Base-by-base conservation (phyloP, 2,329 filamentous ascomycete genomes). In the Sphaerulina vaccinii region DNA sequence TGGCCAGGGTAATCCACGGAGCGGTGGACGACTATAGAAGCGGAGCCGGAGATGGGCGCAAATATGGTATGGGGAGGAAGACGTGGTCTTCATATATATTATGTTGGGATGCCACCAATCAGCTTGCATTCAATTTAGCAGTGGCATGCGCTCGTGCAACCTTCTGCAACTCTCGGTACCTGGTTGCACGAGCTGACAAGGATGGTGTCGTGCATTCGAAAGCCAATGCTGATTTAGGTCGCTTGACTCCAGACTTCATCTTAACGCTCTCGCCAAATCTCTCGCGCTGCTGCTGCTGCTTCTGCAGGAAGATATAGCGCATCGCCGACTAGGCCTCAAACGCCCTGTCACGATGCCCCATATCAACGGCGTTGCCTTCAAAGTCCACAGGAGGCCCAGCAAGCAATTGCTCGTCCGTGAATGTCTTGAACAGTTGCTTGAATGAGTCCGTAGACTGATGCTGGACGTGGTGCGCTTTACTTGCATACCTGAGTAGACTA, bases 401-500 rank as follows among this genome's bases (percentile, higher is more conserved):
- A 38, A 43, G 16, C 33, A 16, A 15, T 45, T 33, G n/a, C 23
- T 44, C 32, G n/a, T 42, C 40, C 22, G 37, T 27, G 21, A 51
- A 45, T 19, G 22, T 18, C 18, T 33, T 37, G 35, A 38, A 44
- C 13, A 44, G 23, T 8, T 10, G 33, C 8, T 21, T 42, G 48
- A 24, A 35, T 1, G 24, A 40, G 8, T 43, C 47, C 2, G 47
- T 35, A 29, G 27, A 42, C 11, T 33, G 15, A 37, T 36, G 47
- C 4, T 36, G 38, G 18, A 29, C 29, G n/a, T 43, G 19, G 19
- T 42, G 13, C n/a, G n/a, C n/a, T n/a, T n/a, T n/a, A n/a, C n/a
- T n/a, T n/a, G 47, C 29, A 27, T 36, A 50, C 11, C 38, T 50
- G 10, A 11, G 27, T 15, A 21, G 3, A 33, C 0, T 33, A 44